A percentile compares a stretch with the other conserved stretches of the same genome.
phyloP scores from a whole-genome alignment of 495 filamentous ascomycete species.

The Tricharina praecox region DNA sequence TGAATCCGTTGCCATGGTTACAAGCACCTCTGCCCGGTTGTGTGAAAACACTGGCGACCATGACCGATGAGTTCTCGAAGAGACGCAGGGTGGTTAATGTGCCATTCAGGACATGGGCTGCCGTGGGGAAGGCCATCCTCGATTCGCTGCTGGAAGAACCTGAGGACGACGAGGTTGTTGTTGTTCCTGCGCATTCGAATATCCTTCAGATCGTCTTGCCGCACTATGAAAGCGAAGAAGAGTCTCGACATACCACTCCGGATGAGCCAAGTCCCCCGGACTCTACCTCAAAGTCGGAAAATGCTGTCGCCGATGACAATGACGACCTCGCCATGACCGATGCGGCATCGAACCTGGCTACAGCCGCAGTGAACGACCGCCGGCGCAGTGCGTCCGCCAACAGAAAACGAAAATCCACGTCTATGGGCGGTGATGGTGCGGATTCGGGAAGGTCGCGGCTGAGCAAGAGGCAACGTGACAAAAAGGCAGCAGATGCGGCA shows the following conservation, averaged over 20 bases:
- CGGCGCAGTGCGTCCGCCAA: constrained; percentile 22
- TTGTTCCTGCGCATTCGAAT: constrained; percentile 28
- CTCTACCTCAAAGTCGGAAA: constrained; percentile 6
- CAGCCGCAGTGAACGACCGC: constrained; percentile 2
- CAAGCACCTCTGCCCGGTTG: constrained; percentile 34
- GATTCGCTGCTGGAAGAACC: constrained; percentile 30
- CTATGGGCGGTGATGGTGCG: constrained; percentile 16
- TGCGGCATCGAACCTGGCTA: constrained; percentile 11
- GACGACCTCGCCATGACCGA: constrained; percentile 25
- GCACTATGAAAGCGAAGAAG: constrained; percentile 16
- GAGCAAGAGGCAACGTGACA: constrained; percentile 24
- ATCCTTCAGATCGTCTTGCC: constrained; percentile 28
- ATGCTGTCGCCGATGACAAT: constrained; percentile 18
- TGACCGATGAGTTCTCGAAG: constrained; percentile 19
- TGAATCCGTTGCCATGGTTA: constrained; percentile 65
- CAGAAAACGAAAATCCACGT: constrained; percentile 24
- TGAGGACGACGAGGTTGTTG: constrained; percentile 24
- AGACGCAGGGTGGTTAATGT: constrained; percentile 25
- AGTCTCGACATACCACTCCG: constrained; percentile 21
- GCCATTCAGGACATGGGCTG: constrained; percentile 33
- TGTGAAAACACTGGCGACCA: constrained; percentile 14
- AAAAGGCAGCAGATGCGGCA: constrained; percentile 24
- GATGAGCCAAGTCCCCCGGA: constrained; percentile 12
- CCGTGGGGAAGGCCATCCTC: constrained; percentile 41
- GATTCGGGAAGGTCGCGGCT: constrained; percentile 23